Base-by-base conservation (phyloP, 306 rosid genomes). In the Trifolium dubium region DNA sequence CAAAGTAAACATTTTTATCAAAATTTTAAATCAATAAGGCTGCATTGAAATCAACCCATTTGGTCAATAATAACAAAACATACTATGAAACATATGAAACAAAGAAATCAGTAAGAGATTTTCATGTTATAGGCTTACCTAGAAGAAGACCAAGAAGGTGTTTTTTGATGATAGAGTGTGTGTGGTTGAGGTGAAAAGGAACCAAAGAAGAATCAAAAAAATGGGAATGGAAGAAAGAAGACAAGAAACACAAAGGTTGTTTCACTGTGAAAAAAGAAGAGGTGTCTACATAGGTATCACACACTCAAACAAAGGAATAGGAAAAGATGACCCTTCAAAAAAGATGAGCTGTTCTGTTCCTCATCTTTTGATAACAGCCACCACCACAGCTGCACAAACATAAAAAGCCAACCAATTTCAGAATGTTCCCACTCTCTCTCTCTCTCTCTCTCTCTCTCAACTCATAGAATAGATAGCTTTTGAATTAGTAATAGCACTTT, bases 301-400 rank as follows among this genome's bases (percentile, higher is more conserved):
- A 69, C 23, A 88, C 74, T 80, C 76, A 72, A 23, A 23, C 23
- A 23, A 23, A 74, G 15, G 83, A 67, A 35, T 31, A 5, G 41
- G 43, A 76, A 85, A 80, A 83, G 78, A 82, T 80, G 54, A 76
- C 31, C 72, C 79, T 76, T 76, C 28, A 23, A 66, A 75, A 83
- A 78, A 83, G 80, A 87, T 82, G 90, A 92, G 93, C 87, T 86
- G 91, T 80, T 87, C 66, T 84, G 91, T 80, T 87, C 66, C 84
- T 86, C 86, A 79, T 82, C 80, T 83, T 69, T 89, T 88, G 96
- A 86, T 86, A 92, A 86, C 90, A 92, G 86, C 86, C 91, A 83
- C 91, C 90, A 77, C 77, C 30, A 19, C 31, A 85, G 76, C 83
- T 75, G 81, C 89, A 85, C 86, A 75, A 80, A 78, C 91, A 84